Base-by-base conservation (phyloP, 495 filamentous ascomycete species). In the Symbiotaphrina buchneri region DNA sequence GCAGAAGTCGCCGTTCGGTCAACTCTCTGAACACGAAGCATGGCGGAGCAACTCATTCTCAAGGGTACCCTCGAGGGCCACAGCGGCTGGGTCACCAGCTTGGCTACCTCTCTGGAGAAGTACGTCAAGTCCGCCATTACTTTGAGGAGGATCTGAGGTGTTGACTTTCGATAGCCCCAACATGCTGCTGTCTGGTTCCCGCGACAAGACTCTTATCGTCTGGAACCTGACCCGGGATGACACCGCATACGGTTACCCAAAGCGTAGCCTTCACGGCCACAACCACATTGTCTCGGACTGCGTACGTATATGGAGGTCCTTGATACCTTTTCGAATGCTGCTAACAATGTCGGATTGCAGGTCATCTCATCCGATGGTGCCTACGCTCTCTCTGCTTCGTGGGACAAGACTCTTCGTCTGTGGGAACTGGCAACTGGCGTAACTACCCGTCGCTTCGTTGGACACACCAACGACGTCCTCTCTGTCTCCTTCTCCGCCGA, bases 271-370 rank as follows among this genome's bases (percentile, higher is more conserved):
- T 37, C 74, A 92, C 63, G 87, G 87, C 51, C 87, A 99, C 70
- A 91, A 81, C 42, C 87, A 99, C 73, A 95, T 99, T 58, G 87
- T 99, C 55, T 99, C 87, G 52, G 87, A 99, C 74, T 99, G 87
- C 63, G 87, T 95, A 87, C 47, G 80, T 65, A 44, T 18, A 5
- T 18, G 21, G 6, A 10, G 13, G 6, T 27, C 11, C 15, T n/a
- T 5, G 14, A 28, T 34, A 4, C 11, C 11, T 16, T n/a, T 8
- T 6, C 10, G 21, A 3, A 11, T 5, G 2, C 10, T 14, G 18
- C 21, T 22, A 23, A 41, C 25, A 21, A 27, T 27, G 10, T 3
- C 13, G 16, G 3, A 18, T 13, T 56, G 51, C 52, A 93, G 83
- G 84, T 95, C 46, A 99, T 99, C 69, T 94, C 85, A 55, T 99